A percentile compares a stretch with the other conserved stretches of the same genome.
phyloP scores from a whole-genome alignment of 148 eudicot species.

The Silene latifolia region DNA sequence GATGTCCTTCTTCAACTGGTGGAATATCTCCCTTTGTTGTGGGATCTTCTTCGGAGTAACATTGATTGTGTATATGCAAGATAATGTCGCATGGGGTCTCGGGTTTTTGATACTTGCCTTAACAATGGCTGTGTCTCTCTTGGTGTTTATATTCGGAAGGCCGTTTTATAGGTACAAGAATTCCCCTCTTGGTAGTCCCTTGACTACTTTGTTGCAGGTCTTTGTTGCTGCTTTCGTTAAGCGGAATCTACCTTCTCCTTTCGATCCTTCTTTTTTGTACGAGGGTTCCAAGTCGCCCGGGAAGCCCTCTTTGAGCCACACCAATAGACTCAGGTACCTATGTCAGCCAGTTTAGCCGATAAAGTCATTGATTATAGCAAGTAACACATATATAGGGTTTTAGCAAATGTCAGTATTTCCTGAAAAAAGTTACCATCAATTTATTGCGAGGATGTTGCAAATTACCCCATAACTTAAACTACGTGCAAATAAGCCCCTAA shows the following conservation, averaged over 20 bases:
- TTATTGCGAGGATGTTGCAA: no score
- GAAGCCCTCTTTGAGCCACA: conserved; percentile 44
- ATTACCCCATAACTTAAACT: no score
- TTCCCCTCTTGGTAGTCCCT: conserved; percentile 37
- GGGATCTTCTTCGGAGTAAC: conserved; percentile 42
- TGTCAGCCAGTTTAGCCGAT: background rate
- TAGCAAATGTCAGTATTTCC: no score
- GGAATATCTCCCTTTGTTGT: conserved; percentile 35
- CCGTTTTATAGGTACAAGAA: conserved; percentile 36
- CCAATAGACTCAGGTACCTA: conserved; percentile 37
- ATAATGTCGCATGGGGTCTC: conserved; percentile 43
- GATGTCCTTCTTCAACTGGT: conserved; percentile 47
- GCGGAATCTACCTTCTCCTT: conserved; percentile 35
- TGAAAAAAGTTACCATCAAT: no score
- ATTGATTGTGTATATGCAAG: conserved; percentile 45
- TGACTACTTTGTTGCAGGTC: conserved; percentile 46
- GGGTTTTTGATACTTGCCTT: conserved; percentile 31
- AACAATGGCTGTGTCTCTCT: conserved; percentile 18
- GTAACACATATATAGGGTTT: no score
- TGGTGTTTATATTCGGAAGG: conserved; percentile 37
- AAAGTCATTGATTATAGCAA: background rate
- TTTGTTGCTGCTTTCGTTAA: conserved; percentile 44
- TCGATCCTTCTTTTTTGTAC: conserved; percentile 30
- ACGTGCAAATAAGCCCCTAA: no score
- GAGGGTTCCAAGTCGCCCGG: conserved; percentile 32